A percentile compares a stretch with the other conserved stretches of the same genome.
phyloP scores from a whole-genome alignment of 2,329 filamentous ascomycete genomes.

The Aspergillus fijiensis region DNA sequence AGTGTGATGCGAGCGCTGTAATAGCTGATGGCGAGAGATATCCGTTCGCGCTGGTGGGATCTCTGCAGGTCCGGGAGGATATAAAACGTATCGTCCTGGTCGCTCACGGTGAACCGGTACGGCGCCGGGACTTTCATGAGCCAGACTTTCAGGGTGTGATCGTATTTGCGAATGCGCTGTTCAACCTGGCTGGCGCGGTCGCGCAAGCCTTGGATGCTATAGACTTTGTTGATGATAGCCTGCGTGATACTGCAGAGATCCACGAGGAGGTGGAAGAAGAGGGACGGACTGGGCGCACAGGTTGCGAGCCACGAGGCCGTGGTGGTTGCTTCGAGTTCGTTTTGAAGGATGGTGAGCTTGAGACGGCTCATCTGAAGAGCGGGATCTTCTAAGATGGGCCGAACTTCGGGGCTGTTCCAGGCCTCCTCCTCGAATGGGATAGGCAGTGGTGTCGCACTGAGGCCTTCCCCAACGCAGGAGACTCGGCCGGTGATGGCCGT shows the following conservation, averaged over 20 bases:
- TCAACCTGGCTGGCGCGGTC: conserved; percentile 33
- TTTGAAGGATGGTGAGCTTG: conserved; percentile 31
- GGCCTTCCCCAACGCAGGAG: conserved; percentile 38
- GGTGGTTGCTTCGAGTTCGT: conserved; percentile 11
- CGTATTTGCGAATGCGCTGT: conserved; percentile 33
- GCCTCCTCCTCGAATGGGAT: conserved; percentile 39
- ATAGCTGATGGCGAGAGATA: conserved; percentile 42
- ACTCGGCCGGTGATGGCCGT: conserved; percentile 44
- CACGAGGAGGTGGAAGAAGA: conserved; percentile 40
- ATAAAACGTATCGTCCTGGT: conserved; percentile 20
- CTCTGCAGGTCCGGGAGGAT: conserved; percentile 13
- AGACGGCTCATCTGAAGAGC: conserved; percentile 22
- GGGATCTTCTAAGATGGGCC: conserved; percentile 26
- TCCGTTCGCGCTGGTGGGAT: conserved; percentile 28
- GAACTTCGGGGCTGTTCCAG: conserved; percentile 28
- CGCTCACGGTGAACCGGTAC: conserved; percentile 35
- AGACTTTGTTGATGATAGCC: conserved; percentile 38
- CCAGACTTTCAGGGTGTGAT: conserved; percentile 36
- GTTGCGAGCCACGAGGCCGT: conserved; percentile 22
- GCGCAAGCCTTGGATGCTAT: conserved; percentile 39
- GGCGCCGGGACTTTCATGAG: conserved; percentile 30
- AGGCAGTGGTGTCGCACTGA: conserved; percentile 41
- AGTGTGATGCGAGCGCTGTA: conserved; percentile 43
- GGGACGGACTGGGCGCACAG: conserved; percentile 31
- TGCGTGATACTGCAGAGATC: conserved; percentile 41